A percentile compares a stretch with the other conserved stretches of the same genome.
These are phyloP conservation scores for Phytophthora rubi DNA, from an alignment of 352 stramenopile species.

Conservation along the genomic window DNA sequence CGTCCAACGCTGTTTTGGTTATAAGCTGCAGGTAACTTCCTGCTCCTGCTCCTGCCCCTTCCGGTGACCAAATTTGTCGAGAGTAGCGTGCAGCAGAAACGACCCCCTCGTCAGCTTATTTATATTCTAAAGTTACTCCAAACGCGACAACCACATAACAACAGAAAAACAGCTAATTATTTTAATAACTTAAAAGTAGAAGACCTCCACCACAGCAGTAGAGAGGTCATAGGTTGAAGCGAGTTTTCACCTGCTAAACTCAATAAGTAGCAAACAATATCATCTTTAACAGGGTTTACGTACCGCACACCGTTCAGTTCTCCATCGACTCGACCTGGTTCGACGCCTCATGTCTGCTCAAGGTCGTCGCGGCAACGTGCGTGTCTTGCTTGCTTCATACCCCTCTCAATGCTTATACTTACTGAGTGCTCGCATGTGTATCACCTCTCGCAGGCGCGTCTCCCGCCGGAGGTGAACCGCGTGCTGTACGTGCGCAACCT, in stretches of 20 bases:
- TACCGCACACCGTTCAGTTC: background rate
- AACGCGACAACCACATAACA: background rate
- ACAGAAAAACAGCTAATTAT: no score
- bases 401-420: background rate
- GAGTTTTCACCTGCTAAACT: background rate
- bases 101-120: background rate
- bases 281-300: background rate
- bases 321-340: background rate
- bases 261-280: background rate
- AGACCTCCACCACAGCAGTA: no score
- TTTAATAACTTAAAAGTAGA: no score
- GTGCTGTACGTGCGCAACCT: conserved; percentile 98
- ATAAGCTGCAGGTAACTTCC: background rate
- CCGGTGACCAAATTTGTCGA: background rate
- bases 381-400: conserved; percentile 10
- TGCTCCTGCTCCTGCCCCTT: background rate
- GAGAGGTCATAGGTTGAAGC: background rate
- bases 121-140: no score
- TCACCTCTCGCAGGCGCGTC: conserved; percentile 59
- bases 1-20: background rate
- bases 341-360: conserved; percentile 54
- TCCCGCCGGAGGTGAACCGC: conserved; percentile 98
- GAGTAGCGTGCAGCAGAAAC: conserved; percentile 6
- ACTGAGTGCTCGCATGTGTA: background rate
- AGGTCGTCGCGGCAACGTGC: conserved; percentile 69